phyloP scores from a whole-genome alignment of 345 rosid genomes.

The Eucalyptus sp. region DNA sequence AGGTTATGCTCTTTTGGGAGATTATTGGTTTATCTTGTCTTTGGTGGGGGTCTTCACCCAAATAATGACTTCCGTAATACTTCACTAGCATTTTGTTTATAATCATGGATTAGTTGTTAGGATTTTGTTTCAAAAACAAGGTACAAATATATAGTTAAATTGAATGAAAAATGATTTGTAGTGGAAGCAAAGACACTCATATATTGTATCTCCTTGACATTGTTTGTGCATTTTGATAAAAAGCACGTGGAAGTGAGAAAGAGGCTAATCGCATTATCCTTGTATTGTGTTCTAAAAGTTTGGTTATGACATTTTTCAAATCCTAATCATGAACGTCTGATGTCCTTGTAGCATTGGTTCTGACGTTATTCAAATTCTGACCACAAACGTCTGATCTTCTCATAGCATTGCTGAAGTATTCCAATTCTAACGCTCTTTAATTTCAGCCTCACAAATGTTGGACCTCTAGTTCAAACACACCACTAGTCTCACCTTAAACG shows the following conservation, averaged over 20 bases:
- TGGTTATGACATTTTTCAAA: neutral
- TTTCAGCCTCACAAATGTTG: neutral
- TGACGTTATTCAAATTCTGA: rapidly evolving
- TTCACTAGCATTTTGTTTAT: no score
- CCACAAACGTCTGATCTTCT: neutral
- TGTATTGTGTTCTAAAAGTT: neutral
- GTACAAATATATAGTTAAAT: neutral
- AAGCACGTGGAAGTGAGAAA: neutral
- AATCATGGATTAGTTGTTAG: neutral
- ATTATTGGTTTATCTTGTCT: no score
- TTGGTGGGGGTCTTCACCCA: no score
- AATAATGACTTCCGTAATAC: no score
- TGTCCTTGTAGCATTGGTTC: neutral
- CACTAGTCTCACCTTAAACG: neutral
- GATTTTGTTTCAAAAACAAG: neutral
- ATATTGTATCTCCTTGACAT: neutral
- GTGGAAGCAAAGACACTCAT: neutral
- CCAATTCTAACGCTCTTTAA: neutral
- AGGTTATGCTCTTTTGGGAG: neutral
- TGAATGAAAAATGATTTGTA: no score
- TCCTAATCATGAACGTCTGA: rapidly evolving
- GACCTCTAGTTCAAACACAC: neutral
- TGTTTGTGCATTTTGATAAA: neutral
- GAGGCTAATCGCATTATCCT: neutral
- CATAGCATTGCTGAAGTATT: neutral